Evolutionary conservation across 2,329 filamentous ascomycete species (phyloP), one percentile per base, ranked within the genome.

Genomic region (Beauveria rudraprayagi): DNA sequence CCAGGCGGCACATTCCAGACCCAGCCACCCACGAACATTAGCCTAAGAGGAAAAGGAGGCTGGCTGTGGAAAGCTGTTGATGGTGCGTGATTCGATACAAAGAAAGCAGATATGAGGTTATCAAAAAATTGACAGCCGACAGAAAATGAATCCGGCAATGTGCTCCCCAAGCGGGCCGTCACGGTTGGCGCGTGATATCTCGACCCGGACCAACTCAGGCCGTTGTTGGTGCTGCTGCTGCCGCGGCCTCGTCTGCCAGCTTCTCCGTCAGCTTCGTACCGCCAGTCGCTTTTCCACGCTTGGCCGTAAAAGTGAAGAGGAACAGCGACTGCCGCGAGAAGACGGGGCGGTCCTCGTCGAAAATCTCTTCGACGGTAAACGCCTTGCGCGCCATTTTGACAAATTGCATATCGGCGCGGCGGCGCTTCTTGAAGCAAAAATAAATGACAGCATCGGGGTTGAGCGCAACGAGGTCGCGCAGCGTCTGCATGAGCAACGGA

Each of bases 361-460:
- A 75, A 43, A 89, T 72, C 68, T 88, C 85, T 41, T 80, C 78
- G 19, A 90, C 80, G 16, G 75, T 67, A 69, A 92, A 92, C 41
- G 78, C 73, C 74, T 88, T 91, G 70, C 79, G 85, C 17, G 87
- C 86, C 70, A 82, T 82, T 72, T 88, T 89, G 70, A 92, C 80
- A 69, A 91, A 91, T 62, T 88, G 83, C 77, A 87, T 80, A 70
- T 92, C 89, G 47, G 89, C 94, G 63, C 91, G 83, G 70, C 94
- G 85, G 66, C 94, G 82, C 77, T 91, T 93, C 80, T 96, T 97
- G 80, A 95, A 97, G 77, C 93, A 96, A 76, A 99, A 97, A 73
- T 85, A 88, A 52, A 88, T 72, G 10, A 81, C 77, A 11, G 83
- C 82, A 48, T 78, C 73, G 24, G 88, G 88, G 72, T 88, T 92